Evolutionary conservation across 768 basidiomycete genomes (phyloP), one percentile per base, ranked within the genome.

Genomic region (Russula foetens): DNA sequence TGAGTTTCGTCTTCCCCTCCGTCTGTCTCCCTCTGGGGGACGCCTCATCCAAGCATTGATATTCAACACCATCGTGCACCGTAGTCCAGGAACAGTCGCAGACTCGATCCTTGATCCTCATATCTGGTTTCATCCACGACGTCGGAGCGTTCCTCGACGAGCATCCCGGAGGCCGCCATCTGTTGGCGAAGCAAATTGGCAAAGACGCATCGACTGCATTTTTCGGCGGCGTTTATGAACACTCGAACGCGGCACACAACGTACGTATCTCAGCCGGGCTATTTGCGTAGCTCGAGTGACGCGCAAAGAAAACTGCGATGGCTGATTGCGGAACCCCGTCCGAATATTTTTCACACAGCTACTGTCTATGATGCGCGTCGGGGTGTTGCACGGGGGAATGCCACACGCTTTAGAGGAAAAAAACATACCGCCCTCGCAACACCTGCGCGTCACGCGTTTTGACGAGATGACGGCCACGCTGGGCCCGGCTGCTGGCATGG

Each of bases 71-170:
- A 38, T 19, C 43, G 31, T 28, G 39, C 65, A 43, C 26, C 58
- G 4, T 56, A 89, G 87, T 86, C 81, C 86, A 86, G 70, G 81
- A 86, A 62, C 92, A 96, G 72, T 72, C 87, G 17, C 73, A 81
- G 68, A 85, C 83, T 64, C 84, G 94, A 14, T 88, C 92, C 8
- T 75, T 95, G 31, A 82, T 96, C 57, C 84, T 92, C 66, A 78
- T 98, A 60, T 86, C 91, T 31, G 93, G 93, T n/a, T 93, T 92
- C 78, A 94, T 96, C 56, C 92, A 94, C 69, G 93, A 95, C 60
- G 85, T 91, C 44, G 78, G 84, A 0, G 74, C 78, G n/a, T 96
- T 95, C 77, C 80, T 88, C 60, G 88, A 93, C 47, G 90, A 95
- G 64, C 92, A 96, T 70, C 93, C 93, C 3, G 93, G 94, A 65